Conservation (phyloP, 2,329 filamentous ascomycete genomes). For the Verticillium nonalfalfae region DNA sequence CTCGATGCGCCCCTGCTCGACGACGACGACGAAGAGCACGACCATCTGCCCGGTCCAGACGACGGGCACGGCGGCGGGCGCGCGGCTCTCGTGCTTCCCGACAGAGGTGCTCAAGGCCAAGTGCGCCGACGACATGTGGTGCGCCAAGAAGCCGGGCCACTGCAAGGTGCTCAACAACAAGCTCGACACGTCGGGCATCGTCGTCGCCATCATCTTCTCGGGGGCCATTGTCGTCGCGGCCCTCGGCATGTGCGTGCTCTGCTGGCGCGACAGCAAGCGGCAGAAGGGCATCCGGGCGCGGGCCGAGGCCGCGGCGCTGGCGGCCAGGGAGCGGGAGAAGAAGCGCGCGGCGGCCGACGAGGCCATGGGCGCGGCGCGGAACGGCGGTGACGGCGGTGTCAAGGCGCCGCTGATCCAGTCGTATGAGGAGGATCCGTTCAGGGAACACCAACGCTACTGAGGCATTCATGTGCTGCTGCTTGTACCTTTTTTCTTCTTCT, state of each 20-base stretch:
- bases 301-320: slow-evolving; percentile 31
- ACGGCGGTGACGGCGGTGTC: background rate
- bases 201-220: slow-evolving; percentile 42
- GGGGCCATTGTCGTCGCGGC: slow-evolving; percentile 29
- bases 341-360: background rate
- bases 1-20: slow-evolving; percentile 15
- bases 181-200: slow-evolving; percentile 36
- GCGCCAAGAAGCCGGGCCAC: slow-evolving; percentile 25
- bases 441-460: background rate
- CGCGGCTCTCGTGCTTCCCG: slow-evolving; percentile 20
- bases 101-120: slow-evolving; percentile 11
- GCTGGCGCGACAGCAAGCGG: slow-evolving; percentile 35
- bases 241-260: slow-evolving; percentile 41
- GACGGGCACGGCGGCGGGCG: slow-evolving; percentile 30
- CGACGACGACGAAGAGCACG: slow-evolving; percentile 22
- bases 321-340: slow-evolving; percentile 32
- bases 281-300: slow-evolving; percentile 36
- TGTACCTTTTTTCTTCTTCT: too few relatives aligned
- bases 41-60: slow-evolving; percentile 31
- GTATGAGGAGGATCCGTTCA: slow-evolving; percentile 9
- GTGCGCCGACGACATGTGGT: slow-evolving; percentile 32
- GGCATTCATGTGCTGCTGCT: too few relatives aligned
- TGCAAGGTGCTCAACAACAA: slow-evolving; percentile 34
- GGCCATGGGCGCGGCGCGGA: slow-evolving; percentile 1
- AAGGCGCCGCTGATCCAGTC: slow-evolving; percentile 6